Conservation (phyloP, 331 rosid species). For the Quercus lobata region DNA sequence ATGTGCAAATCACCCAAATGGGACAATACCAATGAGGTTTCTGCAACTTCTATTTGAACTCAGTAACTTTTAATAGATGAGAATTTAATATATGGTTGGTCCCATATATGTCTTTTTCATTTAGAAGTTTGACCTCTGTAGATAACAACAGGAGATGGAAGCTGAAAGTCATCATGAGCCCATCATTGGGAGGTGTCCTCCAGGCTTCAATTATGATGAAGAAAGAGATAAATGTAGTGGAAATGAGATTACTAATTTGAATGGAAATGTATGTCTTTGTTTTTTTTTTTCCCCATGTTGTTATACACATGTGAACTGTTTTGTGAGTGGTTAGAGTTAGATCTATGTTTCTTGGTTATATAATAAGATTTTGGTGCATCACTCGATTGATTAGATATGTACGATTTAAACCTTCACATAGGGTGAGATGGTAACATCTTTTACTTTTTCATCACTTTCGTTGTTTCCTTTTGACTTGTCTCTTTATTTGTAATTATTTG, state of each 20-base stretch:
- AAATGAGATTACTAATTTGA: constrained; percentile 32
- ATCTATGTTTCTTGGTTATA: not conserved
- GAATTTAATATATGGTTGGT: constrained; percentile 20
- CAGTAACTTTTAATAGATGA: constrained; percentile 17
- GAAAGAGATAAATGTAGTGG: constrained; percentile 34
- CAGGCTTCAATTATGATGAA: constrained; percentile 25
- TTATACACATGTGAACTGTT: constrained; percentile 8
- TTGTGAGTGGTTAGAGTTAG: not conserved
- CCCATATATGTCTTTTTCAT: constrained; percentile 41
- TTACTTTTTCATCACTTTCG: not conserved
- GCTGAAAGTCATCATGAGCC: constrained; percentile 36
- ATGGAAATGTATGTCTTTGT: constrained; percentile 45
- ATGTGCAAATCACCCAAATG: constrained; percentile 27
- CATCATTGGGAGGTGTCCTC: constrained; percentile 29
- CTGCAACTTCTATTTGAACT: constrained; percentile 19
- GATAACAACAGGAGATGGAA: constrained; percentile 69
- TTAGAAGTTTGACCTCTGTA: constrained; percentile 62
- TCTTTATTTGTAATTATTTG: not conserved
- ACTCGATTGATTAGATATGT: not conserved
- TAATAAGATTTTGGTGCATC: not conserved
- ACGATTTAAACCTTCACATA: not conserved
- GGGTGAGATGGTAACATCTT: not conserved
- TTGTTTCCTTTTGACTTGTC: not conserved
- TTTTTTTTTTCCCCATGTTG: not conserved
- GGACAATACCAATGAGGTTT: constrained; percentile 47